Percentiles rank a stretch among this genome's conserved stretches.
Conservation (phyloP, 306 rosid species). For the Acmispon strigosus region DNA sequence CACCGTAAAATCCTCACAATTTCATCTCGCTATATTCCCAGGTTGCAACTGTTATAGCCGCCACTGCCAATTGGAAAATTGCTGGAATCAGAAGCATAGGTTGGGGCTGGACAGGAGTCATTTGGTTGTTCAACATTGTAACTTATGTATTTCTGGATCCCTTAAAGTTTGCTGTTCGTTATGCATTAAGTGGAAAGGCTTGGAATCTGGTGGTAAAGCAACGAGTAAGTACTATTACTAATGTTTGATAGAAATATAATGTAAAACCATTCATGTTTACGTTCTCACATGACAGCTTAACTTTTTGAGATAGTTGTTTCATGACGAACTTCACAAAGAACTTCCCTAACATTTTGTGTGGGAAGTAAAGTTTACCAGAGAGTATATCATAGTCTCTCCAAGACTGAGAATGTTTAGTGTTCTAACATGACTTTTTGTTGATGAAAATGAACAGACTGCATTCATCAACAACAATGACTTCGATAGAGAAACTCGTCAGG, state of each 20-base stretch:
- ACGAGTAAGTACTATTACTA: constrained; percentile 42
- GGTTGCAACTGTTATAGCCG: constrained; percentile 69
- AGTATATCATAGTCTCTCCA: too few species aligned
- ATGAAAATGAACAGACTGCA: constrained; percentile 55
- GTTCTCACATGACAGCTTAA: too few species aligned
- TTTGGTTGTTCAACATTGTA: constrained; percentile 49
- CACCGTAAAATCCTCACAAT: background rate
- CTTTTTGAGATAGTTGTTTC: too few species aligned
- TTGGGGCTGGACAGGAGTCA: constrained; percentile 65
- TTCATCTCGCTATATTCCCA: constrained; percentile 11
- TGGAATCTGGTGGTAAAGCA: constrained; percentile 62
- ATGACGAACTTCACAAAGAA: background rate
- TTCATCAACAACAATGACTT: constrained; percentile 60
- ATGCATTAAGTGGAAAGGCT: constrained; percentile 60
- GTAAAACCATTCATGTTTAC: too few species aligned
- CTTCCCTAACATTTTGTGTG: background rate
- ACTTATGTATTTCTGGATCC: constrained; percentile 64
- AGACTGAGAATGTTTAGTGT: background rate
- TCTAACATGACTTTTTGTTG: background rate
- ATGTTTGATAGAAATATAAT: background rate
- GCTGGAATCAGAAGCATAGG: constrained; percentile 50
- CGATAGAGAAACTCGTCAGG: constrained; percentile 65
- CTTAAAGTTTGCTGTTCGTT: constrained; percentile 62
- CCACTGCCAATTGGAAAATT: constrained; percentile 28
- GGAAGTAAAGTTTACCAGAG: too few species aligned